Base-by-base conservation (phyloP, 148 eudicot genomes). In the Fagopyrum esculentum region DNA sequence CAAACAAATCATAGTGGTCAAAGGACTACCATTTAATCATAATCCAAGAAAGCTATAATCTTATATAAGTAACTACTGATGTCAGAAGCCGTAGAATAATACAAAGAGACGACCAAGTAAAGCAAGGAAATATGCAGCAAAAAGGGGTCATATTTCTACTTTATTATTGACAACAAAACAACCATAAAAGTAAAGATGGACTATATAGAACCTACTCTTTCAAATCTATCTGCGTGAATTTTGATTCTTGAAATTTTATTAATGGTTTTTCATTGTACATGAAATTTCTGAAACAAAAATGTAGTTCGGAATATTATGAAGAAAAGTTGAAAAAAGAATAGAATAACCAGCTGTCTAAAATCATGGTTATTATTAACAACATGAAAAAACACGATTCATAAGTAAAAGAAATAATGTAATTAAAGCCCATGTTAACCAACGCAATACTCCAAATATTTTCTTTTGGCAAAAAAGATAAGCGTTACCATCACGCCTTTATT, bases 1-100 rank as follows among this genome's bases (percentile, higher is more conserved):
- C 74, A 71, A 71, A n/a, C 35, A 71, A 43, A 35, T 46, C 71
- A 66, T 46, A 66, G 71, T 40, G n/a, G 40, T 35, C 66, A 60
- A 60, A 60, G 66, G 66, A 22, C 66, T 60, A 60, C 13, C 40
- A 60, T 13, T 9, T 26, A 3, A 60, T 8, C 7, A 17, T 56
- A n/a, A 8, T n/a, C 26, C 22, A 17, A 26, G 13, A 60, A 26
- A 19, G 40, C 66, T 7, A 10, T 60, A 35, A 22, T 13, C 40
- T 22, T 22, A 60, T 26, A 60, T 2, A 60, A 9, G 66, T 60
- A 60, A 9, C 66, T 22, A 26, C 66, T 26, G 40, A 60, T 26
- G 2, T 26, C 66, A 60, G 40, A 22, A 4, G 43, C 40, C 43
- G 26, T 35, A 26, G 17, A 55, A 55, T 55, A n/a, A 55, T 55